These are phyloP conservation scores for Globisporangium viniferum DNA, from an alignment of 352 stramenopile species.

Conservation along the genomic window DNA sequence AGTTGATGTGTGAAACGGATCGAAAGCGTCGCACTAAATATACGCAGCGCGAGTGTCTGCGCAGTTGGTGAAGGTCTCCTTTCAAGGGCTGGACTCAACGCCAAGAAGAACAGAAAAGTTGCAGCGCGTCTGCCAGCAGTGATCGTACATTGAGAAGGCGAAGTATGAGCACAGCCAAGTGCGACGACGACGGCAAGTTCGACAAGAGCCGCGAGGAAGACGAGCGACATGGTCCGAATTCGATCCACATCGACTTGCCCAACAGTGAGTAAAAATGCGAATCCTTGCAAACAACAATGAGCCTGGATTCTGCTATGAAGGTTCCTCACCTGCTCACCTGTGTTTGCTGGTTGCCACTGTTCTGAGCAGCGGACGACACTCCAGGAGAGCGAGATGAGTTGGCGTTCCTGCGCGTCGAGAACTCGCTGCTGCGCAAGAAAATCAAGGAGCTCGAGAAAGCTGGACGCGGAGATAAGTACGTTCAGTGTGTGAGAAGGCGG, in stretches of 20 bases:
- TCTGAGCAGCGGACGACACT: conserved; percentile 15
- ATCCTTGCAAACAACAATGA: background rate
- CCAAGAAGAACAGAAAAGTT: background rate
- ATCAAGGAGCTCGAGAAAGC: conserved; percentile 59
- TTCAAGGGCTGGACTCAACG: background rate
- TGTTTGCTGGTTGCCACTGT: background rate
- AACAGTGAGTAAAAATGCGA: conserved; percentile 21
- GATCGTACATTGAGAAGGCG: background rate
- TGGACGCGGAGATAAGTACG: conserved; percentile 33
- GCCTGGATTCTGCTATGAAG: background rate
- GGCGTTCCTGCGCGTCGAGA: conserved; percentile 52
- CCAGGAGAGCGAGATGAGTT: conserved; percentile 40
- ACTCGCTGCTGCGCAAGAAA: conserved; percentile 66
- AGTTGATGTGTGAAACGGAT: background rate
- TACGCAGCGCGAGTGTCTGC: background rate
- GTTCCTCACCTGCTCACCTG: background rate
- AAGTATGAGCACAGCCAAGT: background rate
- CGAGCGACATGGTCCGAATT: conserved; percentile 23
- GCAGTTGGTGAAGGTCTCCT: background rate
- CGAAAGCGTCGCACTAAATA: background rate
- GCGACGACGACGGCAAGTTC: conserved; percentile 9
- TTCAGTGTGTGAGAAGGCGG: conserved; percentile 16
- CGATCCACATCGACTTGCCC: conserved; percentile 28
- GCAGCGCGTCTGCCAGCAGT: too few species aligned
- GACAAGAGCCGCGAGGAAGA: conserved; percentile 12